A percentile compares a stretch with the other conserved stretches of the same genome.
Conservation (phyloP, 2,329 filamentous ascomycete species). For the Furcasterigmium furcatum region DNA sequence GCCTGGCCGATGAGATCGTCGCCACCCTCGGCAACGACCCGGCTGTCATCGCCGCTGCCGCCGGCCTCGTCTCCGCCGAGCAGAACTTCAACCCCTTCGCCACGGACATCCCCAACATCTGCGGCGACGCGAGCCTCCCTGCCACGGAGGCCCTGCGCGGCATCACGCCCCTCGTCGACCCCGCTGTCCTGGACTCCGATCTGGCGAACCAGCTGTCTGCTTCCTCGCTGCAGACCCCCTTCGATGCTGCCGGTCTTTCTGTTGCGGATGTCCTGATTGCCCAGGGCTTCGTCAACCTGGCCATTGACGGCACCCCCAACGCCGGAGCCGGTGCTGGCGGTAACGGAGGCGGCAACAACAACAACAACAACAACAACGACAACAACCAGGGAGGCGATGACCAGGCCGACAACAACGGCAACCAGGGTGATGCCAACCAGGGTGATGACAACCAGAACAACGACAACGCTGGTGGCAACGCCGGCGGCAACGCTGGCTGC, state of each 20-base stretch:
- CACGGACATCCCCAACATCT: slow-evolving; percentile 58
- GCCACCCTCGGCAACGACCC: slow-evolving; percentile 55
- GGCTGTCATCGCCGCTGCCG: slow-evolving; percentile 59
- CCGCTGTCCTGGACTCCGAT: slow-evolving; percentile 54
- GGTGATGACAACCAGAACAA: slow-evolving; percentile 10
- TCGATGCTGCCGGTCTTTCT: slow-evolving; percentile 58
- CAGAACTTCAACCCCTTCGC: slow-evolving; percentile 72
- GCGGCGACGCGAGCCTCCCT: slow-evolving; percentile 60
- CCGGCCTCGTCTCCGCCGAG: slow-evolving; percentile 62
- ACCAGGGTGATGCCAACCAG: slow-evolving; percentile 5
- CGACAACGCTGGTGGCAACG: slow-evolving; percentile 10
- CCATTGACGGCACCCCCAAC: slow-evolving; percentile 33
- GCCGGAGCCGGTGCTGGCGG: slow-evolving; percentile 21
- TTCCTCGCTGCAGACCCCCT: slow-evolving; percentile 47
- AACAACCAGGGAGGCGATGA: slow-evolving; percentile 13
- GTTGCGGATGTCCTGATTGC: slow-evolving; percentile 61
- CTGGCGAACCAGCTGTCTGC: slow-evolving; percentile 58
- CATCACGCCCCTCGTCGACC: slow-evolving; percentile 66
- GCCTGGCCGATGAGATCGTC: slow-evolving; percentile 62
- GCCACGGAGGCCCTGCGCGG: slow-evolving; percentile 59
- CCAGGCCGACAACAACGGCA: slow-evolving; percentile 3
- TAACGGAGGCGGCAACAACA: slow-evolving; percentile 3
- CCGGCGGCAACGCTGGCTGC: slow-evolving; percentile 9
- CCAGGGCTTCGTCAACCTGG: slow-evolving; percentile 63
- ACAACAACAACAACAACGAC: slow-evolving; percentile 7